These are phyloP conservation scores for Pterocarpus santalinus DNA, from an alignment of 306 rosid species.

Conservation along the genomic window DNA sequence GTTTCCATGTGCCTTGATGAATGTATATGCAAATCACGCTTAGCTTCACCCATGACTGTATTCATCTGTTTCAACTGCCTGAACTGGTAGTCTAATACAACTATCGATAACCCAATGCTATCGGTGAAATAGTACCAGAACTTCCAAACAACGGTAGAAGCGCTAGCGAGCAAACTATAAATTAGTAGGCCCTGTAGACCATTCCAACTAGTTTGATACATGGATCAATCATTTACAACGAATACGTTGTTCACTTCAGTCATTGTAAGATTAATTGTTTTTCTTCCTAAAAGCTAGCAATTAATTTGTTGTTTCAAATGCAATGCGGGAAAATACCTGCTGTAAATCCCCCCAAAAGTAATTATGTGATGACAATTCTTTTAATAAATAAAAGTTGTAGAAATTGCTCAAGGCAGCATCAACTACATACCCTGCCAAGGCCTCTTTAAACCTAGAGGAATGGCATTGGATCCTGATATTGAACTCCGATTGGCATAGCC, in stretches of 20 bases:
- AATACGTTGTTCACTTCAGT: slow-evolving; percentile 23
- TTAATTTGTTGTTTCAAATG: slow-evolving; percentile 36
- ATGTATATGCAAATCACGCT: no score
- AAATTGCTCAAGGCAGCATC: slow-evolving; percentile 27
- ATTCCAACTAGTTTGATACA: slow-evolving; percentile 29
- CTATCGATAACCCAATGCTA: not conserved
- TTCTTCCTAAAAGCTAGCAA: slow-evolving; percentile 38
- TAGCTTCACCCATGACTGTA: not conserved
- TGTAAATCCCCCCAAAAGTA: slow-evolving; percentile 5
- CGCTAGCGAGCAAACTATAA: not conserved
- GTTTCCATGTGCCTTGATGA: no score
- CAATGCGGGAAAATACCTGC: slow-evolving; percentile 19
- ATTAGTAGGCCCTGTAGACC: slow-evolving; percentile 5
- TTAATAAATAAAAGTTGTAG: not conserved
- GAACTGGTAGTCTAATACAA: not conserved
- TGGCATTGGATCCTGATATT: slow-evolving; percentile 79
- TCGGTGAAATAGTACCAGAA: not conserved
- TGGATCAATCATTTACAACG: slow-evolving; percentile 38
- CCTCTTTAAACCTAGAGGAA: slow-evolving; percentile 75
- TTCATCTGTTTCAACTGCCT: not conserved
- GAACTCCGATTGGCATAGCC: slow-evolving; percentile 70
- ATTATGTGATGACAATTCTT: not conserved
- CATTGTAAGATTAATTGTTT: slow-evolving; percentile 35
- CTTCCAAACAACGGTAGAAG: not conserved
- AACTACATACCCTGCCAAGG: slow-evolving; percentile 57